Conservation (phyloP, 1,139 yeast species). For the Candida albicans region DNA sequence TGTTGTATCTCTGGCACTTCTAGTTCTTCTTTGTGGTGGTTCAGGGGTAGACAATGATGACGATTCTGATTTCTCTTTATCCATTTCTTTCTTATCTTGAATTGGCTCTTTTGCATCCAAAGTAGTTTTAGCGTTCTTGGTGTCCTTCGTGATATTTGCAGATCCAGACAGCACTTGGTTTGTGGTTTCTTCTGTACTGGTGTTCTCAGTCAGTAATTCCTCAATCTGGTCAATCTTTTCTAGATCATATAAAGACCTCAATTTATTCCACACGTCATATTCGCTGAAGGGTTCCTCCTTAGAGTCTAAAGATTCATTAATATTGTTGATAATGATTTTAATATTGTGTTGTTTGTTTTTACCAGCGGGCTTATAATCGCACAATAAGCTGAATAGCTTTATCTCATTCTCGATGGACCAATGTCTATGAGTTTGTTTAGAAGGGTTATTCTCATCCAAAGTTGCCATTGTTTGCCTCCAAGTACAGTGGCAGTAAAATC, state of each 20-base stretch:
- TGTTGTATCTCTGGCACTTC: conserved; percentile 6
- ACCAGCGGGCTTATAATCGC: conserved; percentile 71
- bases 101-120: conserved; percentile 5
- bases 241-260: conserved; percentile 54
- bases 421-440: conserved; percentile 11
- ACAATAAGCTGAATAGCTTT: conserved; percentile 60
- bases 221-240: conserved; percentile 56
- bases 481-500: too few species aligned
- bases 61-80: conserved; percentile 8
- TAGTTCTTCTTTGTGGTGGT: conserved; percentile 6
- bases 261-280: conserved; percentile 58
- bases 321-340: conserved; percentile 50
- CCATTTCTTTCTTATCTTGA: conserved; percentile 8
- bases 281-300: conserved; percentile 31
- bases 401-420: conserved; percentile 72
- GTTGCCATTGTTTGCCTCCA: not conserved
- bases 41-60: conserved; percentile 7
- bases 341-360: conserved; percentile 58
- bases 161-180: not conserved
- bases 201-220: conserved; percentile 14
- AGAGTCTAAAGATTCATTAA: conserved; percentile 37
- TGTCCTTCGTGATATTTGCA: conserved; percentile 37
- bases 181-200: conserved; percentile 6
- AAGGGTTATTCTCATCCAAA: not conserved
- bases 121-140: conserved; percentile 9